phyloP scores from a whole-genome alignment of 495 filamentous ascomycete genomes.

The Annulohypoxylon bovei region DNA sequence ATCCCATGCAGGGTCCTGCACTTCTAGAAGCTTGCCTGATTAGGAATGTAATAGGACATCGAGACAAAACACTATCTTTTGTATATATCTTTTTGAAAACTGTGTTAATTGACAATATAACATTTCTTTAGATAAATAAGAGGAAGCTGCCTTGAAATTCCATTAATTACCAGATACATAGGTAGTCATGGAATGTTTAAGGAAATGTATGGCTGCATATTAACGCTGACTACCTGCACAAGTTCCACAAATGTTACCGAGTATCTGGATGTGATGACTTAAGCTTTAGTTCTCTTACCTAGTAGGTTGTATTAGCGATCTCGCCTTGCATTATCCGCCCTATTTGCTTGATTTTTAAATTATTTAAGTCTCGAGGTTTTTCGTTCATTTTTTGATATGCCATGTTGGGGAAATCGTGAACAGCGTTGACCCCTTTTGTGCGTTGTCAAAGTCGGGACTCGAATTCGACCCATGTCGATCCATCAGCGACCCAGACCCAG shows the following conservation, averaged over 20 bases:
- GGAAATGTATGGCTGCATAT: neutral
- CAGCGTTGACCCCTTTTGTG: slow-evolving; percentile 11
- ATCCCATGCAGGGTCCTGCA: slow-evolving; percentile 26
- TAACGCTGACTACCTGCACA: neutral
- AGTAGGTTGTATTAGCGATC: neutral
- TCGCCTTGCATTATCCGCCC: neutral
- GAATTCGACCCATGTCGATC: slow-evolving; percentile 28
- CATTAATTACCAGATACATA: neutral
- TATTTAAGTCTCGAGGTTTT: neutral
- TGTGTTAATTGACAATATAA: neutral
- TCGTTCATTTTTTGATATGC: neutral
- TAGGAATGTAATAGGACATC: neutral
- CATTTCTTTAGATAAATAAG: neutral
- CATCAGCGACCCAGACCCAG: slow-evolving; percentile 9
- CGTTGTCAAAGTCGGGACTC: slow-evolving; percentile 33
- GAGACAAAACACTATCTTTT: neutral
- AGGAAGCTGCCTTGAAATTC: neutral
- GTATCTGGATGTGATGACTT: neutral
- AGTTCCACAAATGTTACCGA: neutral
- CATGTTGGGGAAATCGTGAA: slow-evolving; percentile 16
- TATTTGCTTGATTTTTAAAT: neutral
- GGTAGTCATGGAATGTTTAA: neutral
- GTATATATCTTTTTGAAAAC: neutral
- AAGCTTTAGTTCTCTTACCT: neutral
- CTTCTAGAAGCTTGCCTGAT: slow-evolving; percentile 27